Conservation (phyloP, 2,329 filamentous ascomycete genomes). For the Arachnomyces sp. region DNA sequence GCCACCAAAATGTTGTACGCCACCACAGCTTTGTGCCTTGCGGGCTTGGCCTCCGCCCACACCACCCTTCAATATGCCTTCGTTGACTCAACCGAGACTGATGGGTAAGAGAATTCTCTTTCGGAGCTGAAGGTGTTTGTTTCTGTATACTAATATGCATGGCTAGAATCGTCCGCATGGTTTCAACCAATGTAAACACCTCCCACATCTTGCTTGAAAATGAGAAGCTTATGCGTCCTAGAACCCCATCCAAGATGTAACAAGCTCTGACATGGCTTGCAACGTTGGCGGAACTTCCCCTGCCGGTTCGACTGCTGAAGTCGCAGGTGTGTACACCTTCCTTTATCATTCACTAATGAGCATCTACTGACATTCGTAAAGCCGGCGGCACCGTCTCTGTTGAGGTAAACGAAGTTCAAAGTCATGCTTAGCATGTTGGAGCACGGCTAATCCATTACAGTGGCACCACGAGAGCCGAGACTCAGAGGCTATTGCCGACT, state of each 20-base stretch:
- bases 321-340: conserved; percentile 7
- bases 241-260: conserved; percentile 10
- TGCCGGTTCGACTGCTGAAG: conserved; percentile 5
- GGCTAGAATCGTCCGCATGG: not conserved
- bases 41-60: conserved; percentile 1
- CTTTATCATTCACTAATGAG: conserved; percentile 7
- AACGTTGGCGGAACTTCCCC: conserved; percentile 10
- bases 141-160: no score
- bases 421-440: not conserved
- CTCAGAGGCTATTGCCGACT: not conserved
- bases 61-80: not conserved
- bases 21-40: not conserved
- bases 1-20: not conserved
- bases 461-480: conserved; percentile 3
- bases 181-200: not conserved
- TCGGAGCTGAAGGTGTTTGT: no score
- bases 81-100: not conserved
- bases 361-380: not conserved
- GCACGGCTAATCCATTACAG: not conserved
- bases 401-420: not conserved
- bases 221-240: not conserved
- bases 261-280: conserved; percentile 9
- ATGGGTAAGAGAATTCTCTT: not conserved
- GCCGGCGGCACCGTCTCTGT: conserved; percentile 1
- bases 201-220: not conserved